Evolutionary conservation across 495 filamentous ascomycete genomes (phyloP).

Genomic region (Achaetomiella virescens): DNA sequence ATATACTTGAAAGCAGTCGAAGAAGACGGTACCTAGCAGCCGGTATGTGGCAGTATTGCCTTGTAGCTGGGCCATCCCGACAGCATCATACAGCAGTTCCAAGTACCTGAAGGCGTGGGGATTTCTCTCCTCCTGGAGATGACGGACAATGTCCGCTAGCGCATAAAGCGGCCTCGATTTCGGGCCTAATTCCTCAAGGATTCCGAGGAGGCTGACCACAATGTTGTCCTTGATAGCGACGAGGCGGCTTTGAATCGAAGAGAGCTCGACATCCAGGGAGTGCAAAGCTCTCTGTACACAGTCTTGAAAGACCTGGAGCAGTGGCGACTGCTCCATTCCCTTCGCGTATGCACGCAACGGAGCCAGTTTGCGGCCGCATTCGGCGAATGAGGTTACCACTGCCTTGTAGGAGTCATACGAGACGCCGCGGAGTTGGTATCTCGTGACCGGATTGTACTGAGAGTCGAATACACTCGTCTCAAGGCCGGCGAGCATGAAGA

Average conservation of each 20-base stretch:
- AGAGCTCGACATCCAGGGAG: constrained; percentile 40
- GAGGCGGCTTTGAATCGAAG: constrained; percentile 40
- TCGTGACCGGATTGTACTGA: constrained; percentile 25
- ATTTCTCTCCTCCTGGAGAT: constrained; percentile 33
- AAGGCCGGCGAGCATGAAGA: constrained; percentile 80
- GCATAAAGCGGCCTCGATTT: constrained; percentile 48
- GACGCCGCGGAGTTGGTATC: constrained; percentile 32
- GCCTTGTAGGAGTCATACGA: constrained; percentile 40
- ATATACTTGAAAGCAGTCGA: constrained; percentile 78
- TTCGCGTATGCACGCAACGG: constrained; percentile 31
- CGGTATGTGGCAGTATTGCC: constrained; percentile 55
- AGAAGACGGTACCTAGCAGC: constrained; percentile 63
- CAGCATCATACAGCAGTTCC: constrained; percentile 64
- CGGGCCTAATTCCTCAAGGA: constrained; percentile 55
- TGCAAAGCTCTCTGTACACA: constrained; percentile 37
- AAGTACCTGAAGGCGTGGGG: constrained; percentile 54
- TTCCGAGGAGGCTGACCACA: constrained; percentile 52
- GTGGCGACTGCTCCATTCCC: constrained; percentile 33
- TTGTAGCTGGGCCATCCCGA: constrained; percentile 61
- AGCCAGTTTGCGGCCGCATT: constrained; percentile 34
- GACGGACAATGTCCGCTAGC: constrained; percentile 45
- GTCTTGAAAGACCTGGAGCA: constrained; percentile 47
- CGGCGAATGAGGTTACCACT: constrained; percentile 33
- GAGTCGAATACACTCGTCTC: constrained; percentile 65
- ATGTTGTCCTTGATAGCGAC: constrained; percentile 38